Base-by-base conservation (phyloP, 192 early-diverging fungal genomes). In the Podila epicladia region DNA sequence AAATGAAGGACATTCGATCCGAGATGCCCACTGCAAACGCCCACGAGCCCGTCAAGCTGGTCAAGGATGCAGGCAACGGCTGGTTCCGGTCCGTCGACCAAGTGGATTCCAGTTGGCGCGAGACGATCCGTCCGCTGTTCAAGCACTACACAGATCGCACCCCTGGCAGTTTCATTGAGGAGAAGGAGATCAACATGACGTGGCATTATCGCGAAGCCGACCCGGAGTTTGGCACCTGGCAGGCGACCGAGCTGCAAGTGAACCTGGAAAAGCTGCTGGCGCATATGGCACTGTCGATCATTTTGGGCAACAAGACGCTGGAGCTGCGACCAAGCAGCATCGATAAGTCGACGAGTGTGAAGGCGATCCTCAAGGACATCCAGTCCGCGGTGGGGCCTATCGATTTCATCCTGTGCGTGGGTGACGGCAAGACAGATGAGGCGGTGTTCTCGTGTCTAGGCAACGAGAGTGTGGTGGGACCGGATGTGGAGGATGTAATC, bases 201-300 rank as follows among this genome's bases (percentile, higher is more conserved):
- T 99, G 97, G 97, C 96, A 98, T 72, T 99, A 98, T 83, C 91
- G 96, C 59, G 95, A 95, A 83, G 95, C 97, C 0, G 96, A 96
- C 73, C 91, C 93, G 3, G 96, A 98, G 83, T 98, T 97, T 88
- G 97, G 97, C 5, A 85, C 87, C 49, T 99, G 98, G 97, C 97
- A 99, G 87, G 97, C 97, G 35, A 95, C 95, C 53, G 98, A 99
- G 84, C 89, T 99, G 45, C 95, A 97, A 69, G 92, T 96, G 67
- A 99, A 99, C 82, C 75, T 99, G 45, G 97, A 99, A 73, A 97
- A 98, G 73, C 88, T 97, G 41, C 77, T 99, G 71, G 89, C 89
- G 45, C 98, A 99, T 68, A 87, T 98, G 93, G 93, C 97, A 2
- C 85, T 99, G 28, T 92, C 95, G 32, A 97, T 98, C 70, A 94